phyloP scores from a whole-genome alignment of 768 basidiomycete species.

The Lepiota subincarnata region DNA sequence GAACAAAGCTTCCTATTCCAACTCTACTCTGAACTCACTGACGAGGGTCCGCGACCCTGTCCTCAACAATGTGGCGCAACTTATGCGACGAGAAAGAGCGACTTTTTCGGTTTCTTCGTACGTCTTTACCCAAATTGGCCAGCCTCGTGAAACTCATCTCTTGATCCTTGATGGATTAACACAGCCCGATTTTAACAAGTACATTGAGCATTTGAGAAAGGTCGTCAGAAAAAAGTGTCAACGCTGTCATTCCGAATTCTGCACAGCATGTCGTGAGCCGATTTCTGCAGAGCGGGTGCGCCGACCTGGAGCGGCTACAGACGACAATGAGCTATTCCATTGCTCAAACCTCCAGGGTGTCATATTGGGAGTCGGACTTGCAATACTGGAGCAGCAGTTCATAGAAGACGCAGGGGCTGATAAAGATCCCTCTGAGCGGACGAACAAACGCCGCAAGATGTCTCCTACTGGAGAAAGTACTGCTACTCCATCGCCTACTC shows the following conservation, averaged over 20 bases:
- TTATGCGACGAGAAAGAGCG: slow-evolving; percentile 57
- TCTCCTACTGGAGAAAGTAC: slow-evolving; percentile 45
- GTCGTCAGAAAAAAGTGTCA: slow-evolving; percentile 61
- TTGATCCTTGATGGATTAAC: slow-evolving; percentile 13
- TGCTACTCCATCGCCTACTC: slow-evolving; percentile 36
- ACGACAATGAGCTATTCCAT: slow-evolving; percentile 61
- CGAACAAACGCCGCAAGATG: slow-evolving; percentile 44
- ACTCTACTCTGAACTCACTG: slow-evolving; percentile 68
- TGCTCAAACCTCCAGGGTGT: slow-evolving; percentile 88
- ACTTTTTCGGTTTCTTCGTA: slow-evolving; percentile 84
- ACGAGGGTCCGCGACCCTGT: slow-evolving; percentile 58
- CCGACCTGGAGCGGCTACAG: slow-evolving; percentile 7
- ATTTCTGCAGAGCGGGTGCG: slow-evolving; percentile 36
- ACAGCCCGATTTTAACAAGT: slow-evolving; percentile 70
- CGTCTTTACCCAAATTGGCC: slow-evolving; percentile 26
- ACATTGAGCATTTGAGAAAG: slow-evolving; percentile 58
- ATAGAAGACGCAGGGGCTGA: slow-evolving; percentile 27
- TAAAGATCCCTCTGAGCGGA: slow-evolving; percentile 32
- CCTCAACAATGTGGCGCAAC: slow-evolving; percentile 70
- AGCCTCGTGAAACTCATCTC: background rate
- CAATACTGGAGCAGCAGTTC: slow-evolving; percentile 77
- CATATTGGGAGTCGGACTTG: slow-evolving; percentile 85
- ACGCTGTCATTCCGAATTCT: slow-evolving; percentile 56
- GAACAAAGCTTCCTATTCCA: slow-evolving; percentile 88
- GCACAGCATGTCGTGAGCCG: slow-evolving; percentile 75